phyloP scores from a whole-genome alignment of 768 basidiomycete species.

The Coprinopsis marcescibilis region DNA sequence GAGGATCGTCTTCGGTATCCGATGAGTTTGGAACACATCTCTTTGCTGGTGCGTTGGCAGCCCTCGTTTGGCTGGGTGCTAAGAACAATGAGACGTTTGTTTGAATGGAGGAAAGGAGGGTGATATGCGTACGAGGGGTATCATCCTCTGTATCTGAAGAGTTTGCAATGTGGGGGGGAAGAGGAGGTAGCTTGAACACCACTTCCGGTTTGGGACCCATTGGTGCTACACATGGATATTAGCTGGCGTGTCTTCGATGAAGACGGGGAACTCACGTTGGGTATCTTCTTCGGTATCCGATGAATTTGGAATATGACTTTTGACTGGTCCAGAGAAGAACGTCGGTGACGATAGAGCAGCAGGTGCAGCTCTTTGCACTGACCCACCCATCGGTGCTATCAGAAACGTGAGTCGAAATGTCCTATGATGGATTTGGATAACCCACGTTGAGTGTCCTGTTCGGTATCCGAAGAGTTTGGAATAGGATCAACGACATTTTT shows the following conservation, averaged over 20 bases:
- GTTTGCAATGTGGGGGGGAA: not conserved
- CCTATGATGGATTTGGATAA: constrained; percentile 5
- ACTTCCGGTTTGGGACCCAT: constrained; percentile 7
- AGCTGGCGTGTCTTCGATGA: constrained; percentile 10
- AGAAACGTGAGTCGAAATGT: constrained; percentile 15
- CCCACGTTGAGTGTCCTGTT: constrained; percentile 1
- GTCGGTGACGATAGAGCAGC: constrained; percentile 21
- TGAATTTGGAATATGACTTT: constrained; percentile 16
- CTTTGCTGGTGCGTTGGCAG: not conserved
- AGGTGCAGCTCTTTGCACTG: not conserved
- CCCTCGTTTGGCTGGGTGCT: not conserved
- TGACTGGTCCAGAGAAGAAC: constrained; percentile 9
- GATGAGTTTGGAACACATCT: constrained; percentile 2
- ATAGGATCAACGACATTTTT: constrained; percentile 9
- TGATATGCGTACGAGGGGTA: constrained; percentile 11
- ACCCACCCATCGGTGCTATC: not conserved
- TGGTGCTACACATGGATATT: constrained; percentile 9
- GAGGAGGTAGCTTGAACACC: constrained; percentile 17
- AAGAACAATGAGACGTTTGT: too few relatives aligned
- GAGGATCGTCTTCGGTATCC: constrained; percentile 16
- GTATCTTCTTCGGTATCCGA: constrained; percentile 38
- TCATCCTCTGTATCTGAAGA: constrained; percentile 21
- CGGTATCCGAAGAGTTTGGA: constrained; percentile 6
- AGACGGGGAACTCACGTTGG: constrained; percentile 23
- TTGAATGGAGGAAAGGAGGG: not conserved